Evolutionary conservation across 164 flowering plant genomes (phyloP).

Genomic region (Magnolia officinalis): DNA sequence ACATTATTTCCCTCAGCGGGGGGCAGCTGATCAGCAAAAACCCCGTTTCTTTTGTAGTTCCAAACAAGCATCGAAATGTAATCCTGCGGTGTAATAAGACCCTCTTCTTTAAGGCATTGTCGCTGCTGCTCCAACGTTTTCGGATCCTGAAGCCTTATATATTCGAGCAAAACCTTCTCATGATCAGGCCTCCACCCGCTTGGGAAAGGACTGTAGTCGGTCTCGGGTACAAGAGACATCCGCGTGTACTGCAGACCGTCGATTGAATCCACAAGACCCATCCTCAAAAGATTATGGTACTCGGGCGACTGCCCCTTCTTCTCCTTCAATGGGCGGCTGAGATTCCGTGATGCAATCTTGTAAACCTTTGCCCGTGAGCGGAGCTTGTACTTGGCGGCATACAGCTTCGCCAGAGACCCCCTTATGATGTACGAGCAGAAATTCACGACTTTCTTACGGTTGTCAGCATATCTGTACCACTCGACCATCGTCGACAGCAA

Average conservation of each 20-base stretch:
- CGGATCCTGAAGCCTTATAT: conserved; percentile 65
- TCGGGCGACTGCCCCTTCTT: conserved; percentile 92
- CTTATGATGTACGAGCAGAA: conserved; percentile 89
- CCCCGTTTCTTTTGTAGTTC: conserved; percentile 89
- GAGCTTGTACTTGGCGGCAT: conserved; percentile 97
- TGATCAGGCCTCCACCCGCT: conserved; percentile 86
- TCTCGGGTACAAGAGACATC: conserved; percentile 89
- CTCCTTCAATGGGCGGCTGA: conserved; percentile 91
- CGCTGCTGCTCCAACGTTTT: conserved; percentile 66
- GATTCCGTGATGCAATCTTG: conserved; percentile 71
- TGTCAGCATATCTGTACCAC: conserved; percentile 91
- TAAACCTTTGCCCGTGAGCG: conserved; percentile 95
- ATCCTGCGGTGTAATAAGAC: conserved; percentile 91
- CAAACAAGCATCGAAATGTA: conserved; percentile 93
- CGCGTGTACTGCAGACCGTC: conserved; percentile 86
- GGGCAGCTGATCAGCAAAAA: conserved; percentile 43
- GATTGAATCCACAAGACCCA: conserved; percentile 91
- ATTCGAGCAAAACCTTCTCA: conserved; percentile 77
- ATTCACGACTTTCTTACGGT: conserved; percentile 85
- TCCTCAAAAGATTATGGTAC: conserved; percentile 81
- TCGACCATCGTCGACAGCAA: conserved; percentile 82
- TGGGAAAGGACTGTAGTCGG: conserved; percentile 85
- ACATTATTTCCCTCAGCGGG: conserved; percentile 16
- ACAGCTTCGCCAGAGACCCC: conserved; percentile 96
- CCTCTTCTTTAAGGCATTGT: conserved; percentile 53